Base-by-base conservation (phyloP, 163 green algal species). In the Trebouxiophyceae sp. region DNA sequence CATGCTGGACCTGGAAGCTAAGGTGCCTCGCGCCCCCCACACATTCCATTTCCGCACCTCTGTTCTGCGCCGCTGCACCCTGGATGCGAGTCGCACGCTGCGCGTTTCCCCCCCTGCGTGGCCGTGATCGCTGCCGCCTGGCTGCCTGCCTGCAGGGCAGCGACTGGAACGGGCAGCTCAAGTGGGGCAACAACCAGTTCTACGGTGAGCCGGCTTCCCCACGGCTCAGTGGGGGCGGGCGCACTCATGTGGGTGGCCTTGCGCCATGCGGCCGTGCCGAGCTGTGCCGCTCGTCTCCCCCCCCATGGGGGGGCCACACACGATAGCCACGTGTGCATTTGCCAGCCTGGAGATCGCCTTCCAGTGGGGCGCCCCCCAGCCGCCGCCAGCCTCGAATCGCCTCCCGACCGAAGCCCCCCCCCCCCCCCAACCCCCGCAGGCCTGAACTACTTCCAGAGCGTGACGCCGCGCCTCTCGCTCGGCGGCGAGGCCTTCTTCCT, bases 121-220 rank as follows among this genome's bases (percentile, higher is more conserved):
- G n/a, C n/a, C n/a, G n/a, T n/a, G n/a, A n/a, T n/a, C n/a, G n/a
- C n/a, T n/a, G n/a, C 8, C 8, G 39, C 39, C 16, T 50, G 47
- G 5, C 5, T 57, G 47, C 23, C 5, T 28, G 8, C 23, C 19
- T 28, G 66, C 77, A 91, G 83, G 93, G 93, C 30, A 67, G 59
- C 4, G 92, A 98, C 81, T 98, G 86, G 84, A 96, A 99, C 63
- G 83, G 79, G 5, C 91, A 97, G 84, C 16, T 96, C 44, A 98
- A 99, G 78, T 63, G 90, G 29, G 93, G 93, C 46, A 93, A 80
- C 66, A 85, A 84, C 22, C 71, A 80, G 28, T 99, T 99, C 74
- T 92, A 89, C 33, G 90, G 90, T 80, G 56, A 75, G 67, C 46
- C 16, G 7, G n/a, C n/a, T n/a, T n/a, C n/a, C n/a, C n/a, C n/a